Percentiles rank a stretch among this genome's conserved stretches.
Conservation (phyloP, 192 early-diverging fungal species). For the Ambispora gerdemannii region DNA sequence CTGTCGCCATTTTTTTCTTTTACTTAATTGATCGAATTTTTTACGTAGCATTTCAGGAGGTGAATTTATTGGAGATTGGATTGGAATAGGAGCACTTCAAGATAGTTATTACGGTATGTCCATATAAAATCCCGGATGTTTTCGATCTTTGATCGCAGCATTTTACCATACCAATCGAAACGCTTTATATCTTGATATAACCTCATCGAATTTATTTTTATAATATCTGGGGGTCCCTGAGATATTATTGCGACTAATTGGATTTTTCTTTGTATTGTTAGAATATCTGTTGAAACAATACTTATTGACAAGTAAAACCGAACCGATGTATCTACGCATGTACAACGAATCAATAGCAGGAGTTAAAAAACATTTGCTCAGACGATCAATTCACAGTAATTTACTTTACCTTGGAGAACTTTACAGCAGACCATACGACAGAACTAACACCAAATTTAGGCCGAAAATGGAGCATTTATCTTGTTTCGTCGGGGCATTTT, state of each 20-base stretch:
- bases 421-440: constrained; percentile 13
- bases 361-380: constrained; percentile 63
- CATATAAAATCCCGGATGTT: background rate
- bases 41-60: too few relatives aligned
- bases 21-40: too few relatives aligned
- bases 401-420: constrained; percentile 67
- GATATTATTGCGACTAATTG: too few relatives aligned
- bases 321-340: constrained; percentile 61
- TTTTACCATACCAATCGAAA: too few relatives aligned
- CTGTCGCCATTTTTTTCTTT: too few relatives aligned
- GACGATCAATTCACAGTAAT: constrained; percentile 51
- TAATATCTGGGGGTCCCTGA: too few relatives aligned
- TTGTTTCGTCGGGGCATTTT: constrained; percentile 83
- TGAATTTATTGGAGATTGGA: too few relatives aligned
- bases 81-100: constrained; percentile 73
- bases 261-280: too few relatives aligned
- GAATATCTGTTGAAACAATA: constrained; percentile 94
- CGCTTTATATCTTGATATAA: too few relatives aligned
- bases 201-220: too few relatives aligned
- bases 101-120: constrained; percentile 87
- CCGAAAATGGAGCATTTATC: constrained; percentile 92
- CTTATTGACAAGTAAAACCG: constrained; percentile 61
- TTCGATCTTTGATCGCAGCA: too few relatives aligned
- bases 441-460: constrained; percentile 24
- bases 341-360: constrained; percentile 63